A percentile compares a stretch with the other conserved stretches of the same genome.
Conservation (phyloP, 495 filamentous ascomycete species). For the Entonaema liquescens region DNA sequence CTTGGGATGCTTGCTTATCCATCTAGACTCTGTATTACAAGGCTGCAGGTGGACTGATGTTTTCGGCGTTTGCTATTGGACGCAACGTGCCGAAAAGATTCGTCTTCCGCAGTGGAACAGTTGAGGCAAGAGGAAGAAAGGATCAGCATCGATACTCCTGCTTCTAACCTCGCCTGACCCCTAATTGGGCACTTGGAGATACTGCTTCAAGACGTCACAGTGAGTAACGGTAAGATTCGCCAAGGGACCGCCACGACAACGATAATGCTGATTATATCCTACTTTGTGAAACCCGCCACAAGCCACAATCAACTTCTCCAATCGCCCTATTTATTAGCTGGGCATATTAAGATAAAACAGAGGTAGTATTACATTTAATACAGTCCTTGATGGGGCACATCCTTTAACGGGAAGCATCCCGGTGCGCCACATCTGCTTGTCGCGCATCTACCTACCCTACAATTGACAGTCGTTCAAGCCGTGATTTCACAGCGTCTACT, state of each 20-base stretch:
- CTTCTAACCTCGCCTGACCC: conserved; percentile 25
- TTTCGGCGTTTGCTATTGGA: conserved; percentile 30
- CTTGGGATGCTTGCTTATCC: conserved; percentile 13
- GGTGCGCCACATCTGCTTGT: conserved; percentile 26
- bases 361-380: conserved; percentile 42
- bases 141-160: conserved; percentile 25
- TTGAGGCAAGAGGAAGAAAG: conserved; percentile 17
- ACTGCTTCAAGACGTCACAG: conserved; percentile 39
- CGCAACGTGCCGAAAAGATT: conserved; percentile 33
- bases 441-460: conserved; percentile 32
- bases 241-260: conserved; percentile 37
- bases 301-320: conserved; percentile 19
- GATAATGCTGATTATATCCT: conserved; percentile 39
- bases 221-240: conserved; percentile 39
- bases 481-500: conserved; percentile 61
- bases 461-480: conserved; percentile 59
- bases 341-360: conserved; percentile 26
- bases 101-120: conserved; percentile 30
- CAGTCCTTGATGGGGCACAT: conserved; percentile 21
- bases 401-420: conserved; percentile 22
- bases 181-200: conserved; percentile 33
- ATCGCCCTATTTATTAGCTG: conserved; percentile 38
- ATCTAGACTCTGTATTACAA: conserved; percentile 32
- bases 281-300: conserved; percentile 32
- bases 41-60: conserved; percentile 37